These are phyloP conservation scores for Daldinia eschscholtzii DNA, from an alignment of 2,329 filamentous ascomycete species.

Conservation along the genomic window DNA sequence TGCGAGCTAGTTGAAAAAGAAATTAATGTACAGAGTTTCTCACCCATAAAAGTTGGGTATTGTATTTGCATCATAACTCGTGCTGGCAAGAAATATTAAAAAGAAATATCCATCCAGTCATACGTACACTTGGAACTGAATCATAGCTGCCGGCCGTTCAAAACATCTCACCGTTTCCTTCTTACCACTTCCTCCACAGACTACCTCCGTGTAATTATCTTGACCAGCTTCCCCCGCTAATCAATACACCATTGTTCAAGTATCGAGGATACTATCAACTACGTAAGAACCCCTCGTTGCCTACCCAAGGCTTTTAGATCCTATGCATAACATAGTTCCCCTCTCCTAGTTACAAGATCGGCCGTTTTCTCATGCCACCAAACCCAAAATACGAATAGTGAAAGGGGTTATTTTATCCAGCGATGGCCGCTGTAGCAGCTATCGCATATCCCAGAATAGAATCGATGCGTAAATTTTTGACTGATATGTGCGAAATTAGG, in stretches of 20 bases:
- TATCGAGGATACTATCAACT: neutral
- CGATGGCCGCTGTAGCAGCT: conserved; percentile 9
- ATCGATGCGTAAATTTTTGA: conserved; percentile 25
- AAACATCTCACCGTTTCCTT: conserved; percentile 26
- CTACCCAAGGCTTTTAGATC: neutral
- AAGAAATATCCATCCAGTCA: conserved; percentile 33
- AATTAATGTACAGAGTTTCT: conserved; percentile 36
- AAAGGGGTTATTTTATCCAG: conserved; percentile 16
- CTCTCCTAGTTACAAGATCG: conserved; percentile 14
- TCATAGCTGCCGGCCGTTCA: conserved; percentile 40
- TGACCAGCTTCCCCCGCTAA: conserved; percentile 14
- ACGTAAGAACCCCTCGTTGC: neutral
- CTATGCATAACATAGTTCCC: neutral
- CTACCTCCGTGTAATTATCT: conserved; percentile 1
- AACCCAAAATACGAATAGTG: conserved; percentile 24
- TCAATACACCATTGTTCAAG: conserved; percentile 2
- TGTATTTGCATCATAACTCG: conserved; percentile 41
- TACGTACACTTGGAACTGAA: conserved; percentile 32
- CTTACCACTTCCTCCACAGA: conserved; percentile 5
- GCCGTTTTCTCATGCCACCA: conserved; percentile 14
- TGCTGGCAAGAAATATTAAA: conserved; percentile 24
- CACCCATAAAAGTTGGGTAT: conserved; percentile 31
- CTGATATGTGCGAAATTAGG: conserved; percentile 19
- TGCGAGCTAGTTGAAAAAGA: neutral
- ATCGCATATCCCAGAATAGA: conserved; percentile 21